Evolutionary conservation across 2,329 filamentous ascomycete species (phyloP).

Genomic region (Colletotrichum sp.): DNA sequence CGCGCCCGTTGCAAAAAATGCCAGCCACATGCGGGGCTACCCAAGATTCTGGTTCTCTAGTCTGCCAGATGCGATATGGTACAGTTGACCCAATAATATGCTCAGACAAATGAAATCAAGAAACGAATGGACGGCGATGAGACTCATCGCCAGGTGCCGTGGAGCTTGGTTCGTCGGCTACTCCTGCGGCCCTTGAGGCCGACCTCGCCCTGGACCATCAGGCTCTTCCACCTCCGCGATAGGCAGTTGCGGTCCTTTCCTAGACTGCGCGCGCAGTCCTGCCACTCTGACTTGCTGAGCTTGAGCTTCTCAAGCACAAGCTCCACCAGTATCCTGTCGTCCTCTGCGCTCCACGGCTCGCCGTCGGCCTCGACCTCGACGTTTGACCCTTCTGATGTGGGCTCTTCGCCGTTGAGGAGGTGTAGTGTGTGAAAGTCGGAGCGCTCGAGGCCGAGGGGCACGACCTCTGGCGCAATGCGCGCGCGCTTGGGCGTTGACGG

Average conservation of each 20-base stretch:
- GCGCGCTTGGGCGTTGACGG: constrained; percentile 65
- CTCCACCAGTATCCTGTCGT: constrained; percentile 70
- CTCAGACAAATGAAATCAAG: background rate
- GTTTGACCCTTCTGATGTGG: constrained; percentile 36
- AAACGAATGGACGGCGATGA: background rate
- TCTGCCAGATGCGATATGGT: background rate
- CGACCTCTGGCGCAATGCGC: constrained; percentile 63
- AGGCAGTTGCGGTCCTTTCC: constrained; percentile 65
- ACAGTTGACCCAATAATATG: background rate
- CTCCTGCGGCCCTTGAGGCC: constrained; percentile 57
- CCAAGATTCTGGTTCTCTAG: background rate
- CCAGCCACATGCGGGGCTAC: background rate
- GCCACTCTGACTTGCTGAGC: constrained; percentile 69
- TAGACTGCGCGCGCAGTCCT: constrained; percentile 68
- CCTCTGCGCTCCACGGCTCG: constrained; percentile 64
- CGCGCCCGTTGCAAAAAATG: background rate
- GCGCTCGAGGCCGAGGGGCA: constrained; percentile 65
- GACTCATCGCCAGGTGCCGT: constrained; percentile 60
- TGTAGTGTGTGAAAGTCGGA: constrained; percentile 62
- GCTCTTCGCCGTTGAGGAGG: constrained; percentile 30
- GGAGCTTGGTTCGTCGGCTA: constrained; percentile 50
- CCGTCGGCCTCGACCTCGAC: constrained; percentile 50
- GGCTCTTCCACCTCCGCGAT: constrained; percentile 66
- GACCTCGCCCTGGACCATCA: constrained; percentile 64
- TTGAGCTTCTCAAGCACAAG: constrained; percentile 71